A percentile compares a stretch with the other conserved stretches of the same genome.
Evolutionary conservation across 768 basidiomycete genomes (phyloP).

Genomic region (Thelephora ganbajun): DNA sequence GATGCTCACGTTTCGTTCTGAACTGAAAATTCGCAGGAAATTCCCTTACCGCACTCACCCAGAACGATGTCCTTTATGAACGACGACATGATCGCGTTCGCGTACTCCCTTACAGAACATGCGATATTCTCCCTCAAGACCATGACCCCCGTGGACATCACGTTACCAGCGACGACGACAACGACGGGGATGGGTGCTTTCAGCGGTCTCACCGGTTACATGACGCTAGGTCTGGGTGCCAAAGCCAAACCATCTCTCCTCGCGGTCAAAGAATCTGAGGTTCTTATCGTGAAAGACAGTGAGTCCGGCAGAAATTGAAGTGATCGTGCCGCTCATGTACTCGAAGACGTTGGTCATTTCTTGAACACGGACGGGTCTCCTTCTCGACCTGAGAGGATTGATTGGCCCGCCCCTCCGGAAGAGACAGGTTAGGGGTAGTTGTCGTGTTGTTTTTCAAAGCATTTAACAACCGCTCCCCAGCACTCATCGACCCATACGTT

Average conservation of each 20-base stretch:
- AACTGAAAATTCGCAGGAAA: conserved; percentile 41
- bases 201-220: conserved; percentile 71
- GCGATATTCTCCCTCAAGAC: conserved; percentile 55
- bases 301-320: conserved; percentile 14
- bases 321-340: conserved; percentile 1
- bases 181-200: conserved; percentile 61
- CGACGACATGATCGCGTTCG: conserved; percentile 49
- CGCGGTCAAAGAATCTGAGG: conserved; percentile 43
- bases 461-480: conserved; percentile 20
- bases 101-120: conserved; percentile 68
- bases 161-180: conserved; percentile 19
- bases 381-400: conserved; percentile 34
- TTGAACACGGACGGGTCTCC: conserved; percentile 46
- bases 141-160: conserved; percentile 34
- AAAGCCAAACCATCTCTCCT: conserved; percentile 57
- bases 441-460: not conserved
- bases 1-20: not conserved
- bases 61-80: conserved; percentile 67
- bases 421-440: conserved; percentile 43
- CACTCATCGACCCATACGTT: conserved; percentile 65
- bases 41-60: conserved; percentile 78
- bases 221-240: conserved; percentile 67
- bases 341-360: conserved; percentile 52
- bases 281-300: conserved; percentile 72
- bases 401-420: conserved; percentile 74